Base-by-base conservation (phyloP, 768 basidiomycete species). In the Lyophyllum shimeji region DNA sequence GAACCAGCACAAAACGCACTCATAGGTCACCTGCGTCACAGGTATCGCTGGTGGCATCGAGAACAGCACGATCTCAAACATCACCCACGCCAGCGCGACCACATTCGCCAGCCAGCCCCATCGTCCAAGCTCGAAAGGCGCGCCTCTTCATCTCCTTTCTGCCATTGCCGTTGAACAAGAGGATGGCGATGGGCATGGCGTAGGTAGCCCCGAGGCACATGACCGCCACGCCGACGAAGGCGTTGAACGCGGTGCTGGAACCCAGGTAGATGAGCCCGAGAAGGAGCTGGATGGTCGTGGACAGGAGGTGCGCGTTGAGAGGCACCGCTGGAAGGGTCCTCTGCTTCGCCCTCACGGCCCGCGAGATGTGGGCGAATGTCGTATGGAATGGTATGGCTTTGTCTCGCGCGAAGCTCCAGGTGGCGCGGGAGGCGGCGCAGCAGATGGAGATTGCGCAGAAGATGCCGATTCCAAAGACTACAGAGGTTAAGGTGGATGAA, bases 371-470 rank as follows among this genome's bases (percentile, higher is more conserved):
- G 7, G 78, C 69, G 71, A 86, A 86, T 54, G 73, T 62, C 11
- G 56, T 47, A 33, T 80, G 76, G 43, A 81, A 76, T 1, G 85
- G 87, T 40, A 88, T 82, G 1, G 82, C 87, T 56, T 77, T 77
- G 69, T 88, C 87, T 2, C 87, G 77, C 0, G 85, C 82, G 65
- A 89, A 88, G 45, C 82, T 82, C 87, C 86, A 88, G 2, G 86
- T 87, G 27, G 83, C 81, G 17, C 86, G 81, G 12, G 85, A 87
- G 34, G 86, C 82, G 8, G 85, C 85, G 50, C 83, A 85, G 39
- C 81, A 80, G 58, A 84, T 83, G 17, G 86, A 86, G 54, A 87
- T 82, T 37, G 82, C 78, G 52, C 86, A 87, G 69, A 87, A 86
- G 58, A 84, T 69, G 8, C 76, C 77, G 47, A 80, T 70, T 9